These are phyloP conservation scores for Xylaria sp. DNA, from an alignment of 495 filamentous ascomycete species.

Conservation along the genomic window DNA sequence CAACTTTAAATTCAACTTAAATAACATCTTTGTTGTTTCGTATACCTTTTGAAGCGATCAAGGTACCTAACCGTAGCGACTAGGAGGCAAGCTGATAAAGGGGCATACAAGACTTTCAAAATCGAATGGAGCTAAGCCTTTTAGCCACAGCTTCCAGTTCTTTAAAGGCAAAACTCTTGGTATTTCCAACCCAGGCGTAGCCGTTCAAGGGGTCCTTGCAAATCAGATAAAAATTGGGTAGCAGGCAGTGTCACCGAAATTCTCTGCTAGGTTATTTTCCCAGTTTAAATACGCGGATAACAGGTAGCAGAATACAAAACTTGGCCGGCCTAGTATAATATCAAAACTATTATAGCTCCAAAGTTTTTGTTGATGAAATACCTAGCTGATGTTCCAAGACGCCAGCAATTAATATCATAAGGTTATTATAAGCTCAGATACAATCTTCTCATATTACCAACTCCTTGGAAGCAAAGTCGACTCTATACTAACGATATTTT, in stretches of 20 bases:
- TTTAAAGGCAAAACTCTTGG: too few relatives aligned
- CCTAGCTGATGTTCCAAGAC: background rate
- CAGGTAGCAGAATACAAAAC: background rate
- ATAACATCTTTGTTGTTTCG: background rate
- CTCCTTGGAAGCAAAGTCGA: background rate
- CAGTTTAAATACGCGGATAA: background rate
- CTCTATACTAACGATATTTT: background rate
- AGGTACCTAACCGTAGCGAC: too few relatives aligned
- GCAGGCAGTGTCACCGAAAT: background rate
- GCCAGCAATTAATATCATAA: background rate
- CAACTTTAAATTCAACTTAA: background rate
- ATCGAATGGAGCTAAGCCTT: too few relatives aligned
- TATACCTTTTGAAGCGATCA: background rate
- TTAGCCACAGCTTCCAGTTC: too few relatives aligned
- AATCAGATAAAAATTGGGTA: background rate
- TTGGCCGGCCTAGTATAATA: background rate
- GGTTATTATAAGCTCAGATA: background rate
- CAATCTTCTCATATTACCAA: background rate
- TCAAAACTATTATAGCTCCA: background rate
- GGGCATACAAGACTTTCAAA: too few relatives aligned
- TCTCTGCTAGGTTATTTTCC: background rate
- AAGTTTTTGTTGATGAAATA: background rate
- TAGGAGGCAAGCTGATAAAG: too few relatives aligned
- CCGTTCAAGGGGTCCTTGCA: background rate
- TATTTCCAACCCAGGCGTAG: background rate